Base-by-base conservation (phyloP, 2,329 filamentous ascomycete genomes). In the Cercospora sesami region DNA sequence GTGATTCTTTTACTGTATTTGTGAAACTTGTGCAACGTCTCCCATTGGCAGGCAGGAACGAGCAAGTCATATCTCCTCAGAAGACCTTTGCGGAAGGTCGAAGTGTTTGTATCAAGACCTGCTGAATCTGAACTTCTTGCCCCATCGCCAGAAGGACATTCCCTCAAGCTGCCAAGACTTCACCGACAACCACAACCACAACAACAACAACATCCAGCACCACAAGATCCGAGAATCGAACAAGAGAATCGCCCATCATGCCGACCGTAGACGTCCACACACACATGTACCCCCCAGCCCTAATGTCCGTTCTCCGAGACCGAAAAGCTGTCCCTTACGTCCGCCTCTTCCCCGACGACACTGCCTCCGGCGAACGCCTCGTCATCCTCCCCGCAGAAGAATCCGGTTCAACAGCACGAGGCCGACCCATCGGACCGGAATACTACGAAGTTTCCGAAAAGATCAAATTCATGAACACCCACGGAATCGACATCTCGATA, bases 381-480 rank as follows among this genome's bases (percentile, higher is more conserved):
- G 74, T 78, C 3, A 78, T 78, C 57, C 69, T 78, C 2, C 76
- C 76, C 1, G 68, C 75, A 23, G 76, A 78, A 68, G 70, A 71
- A 59, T 73, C 74, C 18, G 69, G 75, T 10, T 77, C 74, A 4
- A 79, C 77, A n/a, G 73, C 77, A 8, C 89, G 91, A 2, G 94
- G 93, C 42, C 89, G 94, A 3, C 93, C 94, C 3, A 87, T 97
- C 53, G 94, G 93, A 23, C 84, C 88, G 0, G 91, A 94, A 75
- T 97, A 94, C 83, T 92, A 90, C 70, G 91, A 92, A 55, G 89
- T 96, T 67, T 81, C 84, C 16, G 85, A 92, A 73, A 97, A 97
- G 77, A 84, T 97, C 14, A 85, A 87, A 60, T 97, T 97, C 81
- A 97, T 97, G 94, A 86, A 93, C 78, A 86, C 85, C 16, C 94